These are phyloP conservation scores for Tolypocladium album DNA, from an alignment of 2,329 filamentous ascomycete genomes.

Conservation along the genomic window DNA sequence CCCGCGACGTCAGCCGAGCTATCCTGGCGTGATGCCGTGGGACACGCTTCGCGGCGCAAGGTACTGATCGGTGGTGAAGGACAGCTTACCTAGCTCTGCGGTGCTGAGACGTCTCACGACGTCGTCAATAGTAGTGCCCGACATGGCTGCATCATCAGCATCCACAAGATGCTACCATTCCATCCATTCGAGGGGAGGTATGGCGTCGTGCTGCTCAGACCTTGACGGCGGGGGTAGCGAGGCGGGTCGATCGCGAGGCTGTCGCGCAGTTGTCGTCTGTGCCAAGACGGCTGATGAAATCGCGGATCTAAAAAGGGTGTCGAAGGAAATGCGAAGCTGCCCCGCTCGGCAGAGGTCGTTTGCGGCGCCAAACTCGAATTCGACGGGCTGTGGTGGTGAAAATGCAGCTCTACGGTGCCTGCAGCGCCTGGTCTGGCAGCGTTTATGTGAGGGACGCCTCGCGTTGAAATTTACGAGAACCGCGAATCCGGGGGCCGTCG, in stretches of 20 bases:
- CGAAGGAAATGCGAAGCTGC: not conserved
- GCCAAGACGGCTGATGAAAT: not conserved
- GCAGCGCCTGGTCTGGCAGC: constrained; percentile 5
- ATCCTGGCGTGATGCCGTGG: not conserved
- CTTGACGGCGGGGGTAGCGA: constrained; percentile 4
- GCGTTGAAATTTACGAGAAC: constrained; percentile 29
- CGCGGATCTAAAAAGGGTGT: not conserved
- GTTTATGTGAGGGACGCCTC: constrained; percentile 2
- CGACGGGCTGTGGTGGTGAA: not conserved
- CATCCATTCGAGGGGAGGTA: constrained; percentile 22
- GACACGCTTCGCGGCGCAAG: not conserved
- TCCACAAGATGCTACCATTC: constrained; percentile 20
- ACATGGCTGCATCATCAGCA: constrained; percentile 46
- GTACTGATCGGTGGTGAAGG: not conserved
- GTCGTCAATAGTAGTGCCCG: constrained; percentile 50
- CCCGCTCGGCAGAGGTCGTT: not conserved
- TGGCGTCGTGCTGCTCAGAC: constrained; percentile 8
- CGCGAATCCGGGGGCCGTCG: constrained; percentile 25
- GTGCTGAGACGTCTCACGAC: constrained; percentile 49
- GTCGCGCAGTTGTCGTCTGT: constrained; percentile 4
- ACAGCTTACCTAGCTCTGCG: constrained; percentile 40
- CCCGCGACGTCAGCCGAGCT: constrained; percentile 1
- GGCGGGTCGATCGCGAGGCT: constrained; percentile 11
- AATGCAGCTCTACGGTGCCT: not conserved
- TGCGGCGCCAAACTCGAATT: not conserved